A percentile compares a stretch with the other conserved stretches of the same genome.
phyloP scores from a whole-genome alignment of 164 flowering plant species.

The Taxillus chinensis region DNA sequence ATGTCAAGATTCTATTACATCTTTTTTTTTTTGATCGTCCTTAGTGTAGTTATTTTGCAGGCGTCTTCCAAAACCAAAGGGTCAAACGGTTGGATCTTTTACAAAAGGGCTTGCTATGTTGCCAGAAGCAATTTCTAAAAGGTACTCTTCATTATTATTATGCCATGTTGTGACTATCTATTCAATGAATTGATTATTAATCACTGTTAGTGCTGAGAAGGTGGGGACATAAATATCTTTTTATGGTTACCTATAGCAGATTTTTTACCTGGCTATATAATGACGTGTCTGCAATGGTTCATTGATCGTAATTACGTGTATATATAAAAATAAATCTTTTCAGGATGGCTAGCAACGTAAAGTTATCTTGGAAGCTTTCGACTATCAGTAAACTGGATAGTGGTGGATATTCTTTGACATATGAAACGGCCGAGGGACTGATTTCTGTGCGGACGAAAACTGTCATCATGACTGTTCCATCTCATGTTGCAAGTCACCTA shows the following conservation, averaged over 20 bases:
- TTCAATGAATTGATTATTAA: too few relatives aligned
- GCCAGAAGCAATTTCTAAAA: conserved; percentile 71
- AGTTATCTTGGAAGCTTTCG: conserved; percentile 80
- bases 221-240: too few relatives aligned
- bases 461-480: conserved; percentile 82
- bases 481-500: conserved; percentile 64
- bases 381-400: conserved; percentile 39
- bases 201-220: too few relatives aligned
- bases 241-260: background rate
- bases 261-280: background rate
- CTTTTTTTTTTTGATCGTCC: background rate
- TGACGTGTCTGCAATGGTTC: background rate
- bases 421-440: conserved; percentile 81
- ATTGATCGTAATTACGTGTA: background rate
- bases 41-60: conserved; percentile 30
- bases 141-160: conserved; percentile 29
- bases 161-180: background rate
- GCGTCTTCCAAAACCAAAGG: conserved; percentile 79
- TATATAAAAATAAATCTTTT: conserved; percentile 1
- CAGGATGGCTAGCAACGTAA: conserved; percentile 79
- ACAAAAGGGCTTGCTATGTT: conserved; percentile 75
- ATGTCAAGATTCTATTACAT: background rate
- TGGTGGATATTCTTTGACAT: conserved; percentile 55
- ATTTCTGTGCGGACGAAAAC: conserved; percentile 50
- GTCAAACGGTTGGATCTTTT: conserved; percentile 97